Evolutionary conservation across 257 asterid genomes (phyloP).

Genomic region (Orobanche coerulescens): DNA sequence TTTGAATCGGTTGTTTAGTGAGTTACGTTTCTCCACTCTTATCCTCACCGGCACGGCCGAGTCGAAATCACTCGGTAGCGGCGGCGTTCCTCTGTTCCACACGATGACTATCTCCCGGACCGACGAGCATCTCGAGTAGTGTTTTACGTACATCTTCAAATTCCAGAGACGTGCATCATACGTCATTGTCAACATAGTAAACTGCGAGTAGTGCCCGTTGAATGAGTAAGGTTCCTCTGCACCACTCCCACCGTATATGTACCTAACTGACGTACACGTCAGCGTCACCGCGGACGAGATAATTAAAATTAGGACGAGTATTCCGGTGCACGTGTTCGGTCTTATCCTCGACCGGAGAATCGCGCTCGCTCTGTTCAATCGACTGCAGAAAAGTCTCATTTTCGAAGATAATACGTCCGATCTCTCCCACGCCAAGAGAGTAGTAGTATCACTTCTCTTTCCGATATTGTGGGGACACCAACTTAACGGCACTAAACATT

Average conservation of each 20-base stretch:
- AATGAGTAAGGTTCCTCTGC: conserved; percentile 74
- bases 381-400: conserved; percentile 58
- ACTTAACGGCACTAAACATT: conserved; percentile 64
- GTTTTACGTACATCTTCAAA: conserved; percentile 69
- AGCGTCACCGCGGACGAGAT: conserved; percentile 30
- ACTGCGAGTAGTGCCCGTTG: conserved; percentile 70
- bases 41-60: conserved; percentile 83
- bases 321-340: conserved; percentile 45
- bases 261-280: conserved; percentile 50
- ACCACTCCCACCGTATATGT: conserved; percentile 75
- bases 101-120: conserved; percentile 95
- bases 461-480: conserved; percentile 83
- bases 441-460: conserved; percentile 60
- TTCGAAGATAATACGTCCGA: conserved; percentile 49
- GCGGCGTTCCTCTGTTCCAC: conserved; percentile 92
- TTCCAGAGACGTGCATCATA: conserved; percentile 96
- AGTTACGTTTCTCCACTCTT: conserved; percentile 62
- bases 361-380: conserved; percentile 54
- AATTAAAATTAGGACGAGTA: conserved; percentile 33
- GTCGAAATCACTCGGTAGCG: conserved; percentile 51
- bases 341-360: conserved; percentile 52
- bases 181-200: conserved; percentile 85
- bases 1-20: conserved; percentile 81
- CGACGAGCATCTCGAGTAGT: conserved; percentile 87
- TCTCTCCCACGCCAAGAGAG: conserved; percentile 50